Evolutionary conservation across 2,329 filamentous ascomycete genomes (phyloP).

Genomic region (Cadophora luteo-olivacea): DNA sequence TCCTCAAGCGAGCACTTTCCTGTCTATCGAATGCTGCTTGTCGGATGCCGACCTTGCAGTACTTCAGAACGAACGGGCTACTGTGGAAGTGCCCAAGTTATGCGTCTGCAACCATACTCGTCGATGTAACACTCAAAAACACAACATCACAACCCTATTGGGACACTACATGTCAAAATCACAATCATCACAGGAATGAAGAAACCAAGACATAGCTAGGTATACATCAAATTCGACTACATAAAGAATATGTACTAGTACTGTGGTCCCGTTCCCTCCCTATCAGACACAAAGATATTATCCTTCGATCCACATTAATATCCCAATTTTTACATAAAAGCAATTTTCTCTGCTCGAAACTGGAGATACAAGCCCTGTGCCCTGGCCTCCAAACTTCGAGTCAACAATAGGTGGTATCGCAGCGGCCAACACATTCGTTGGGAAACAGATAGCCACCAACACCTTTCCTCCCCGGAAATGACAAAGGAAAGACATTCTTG

Average conservation of each 20-base stretch:
- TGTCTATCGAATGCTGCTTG: no score
- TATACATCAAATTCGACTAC: not conserved
- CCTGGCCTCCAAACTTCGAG: not conserved
- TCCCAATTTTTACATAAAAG: constrained; percentile 1
- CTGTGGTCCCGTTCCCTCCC: not conserved
- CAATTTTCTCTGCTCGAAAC: not conserved
- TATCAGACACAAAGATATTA: constrained; percentile 3
- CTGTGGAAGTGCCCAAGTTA: no score
- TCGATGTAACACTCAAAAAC: no score
- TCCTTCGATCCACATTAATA: not conserved
- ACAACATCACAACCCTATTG: no score
- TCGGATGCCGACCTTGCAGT: no score
- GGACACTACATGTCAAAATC: no score
- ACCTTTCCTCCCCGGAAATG: not conserved
- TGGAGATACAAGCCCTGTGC: not conserved
- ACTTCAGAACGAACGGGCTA: no score
- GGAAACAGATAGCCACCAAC: constrained; percentile 10
- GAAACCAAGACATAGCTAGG: not conserved
- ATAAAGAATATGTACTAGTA: not conserved
- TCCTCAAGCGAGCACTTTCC: no score
- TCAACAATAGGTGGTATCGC: constrained; percentile 3
- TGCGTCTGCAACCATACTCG: no score
- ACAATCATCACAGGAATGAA: no score
- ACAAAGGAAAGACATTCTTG: constrained; percentile 6
- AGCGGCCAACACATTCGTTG: not conserved